Base-by-base conservation (phyloP, 140 eudicot genomes). In the Oenanthe javanica region DNA sequence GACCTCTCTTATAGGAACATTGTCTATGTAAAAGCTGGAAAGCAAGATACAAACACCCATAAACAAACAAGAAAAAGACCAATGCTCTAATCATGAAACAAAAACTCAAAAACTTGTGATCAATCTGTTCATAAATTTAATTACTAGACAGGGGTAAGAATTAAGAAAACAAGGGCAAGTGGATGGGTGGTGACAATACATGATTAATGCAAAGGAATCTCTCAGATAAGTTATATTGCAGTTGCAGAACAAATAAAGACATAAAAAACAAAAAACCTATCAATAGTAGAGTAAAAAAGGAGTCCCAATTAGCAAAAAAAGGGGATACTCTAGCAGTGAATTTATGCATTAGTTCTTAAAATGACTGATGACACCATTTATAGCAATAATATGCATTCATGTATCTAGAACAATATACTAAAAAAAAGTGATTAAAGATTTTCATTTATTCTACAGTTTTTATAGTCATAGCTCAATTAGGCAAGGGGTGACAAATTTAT, bases 21-120 rank as follows among this genome's bases (percentile, higher is more conserved):
- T 84, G 77, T 94, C 98, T 13, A 94, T 91, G 81, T 89, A 94
- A 88, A 94, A 94, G 86, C 98, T 94, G 91, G 83, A 84, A 64
- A 9, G 67, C n/a, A 90, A 40, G 63, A 77, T 13, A 43, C 73
- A 40, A 75, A 67, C 69, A 77, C 54, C 49, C 79, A 61, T 52
- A 82, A 54, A 82, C 47, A 16, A 84, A 78, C 27, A 66, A 78
- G 47, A 72, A 42, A 50, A 43, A n/a, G 72, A 72, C 76, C 77
- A 84, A 51, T n/a, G 59, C 79, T 36, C 23, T 12, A 31, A 66
- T 72, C 21, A 74, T 74, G 16, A 74, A 21, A 74, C 61, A 47
- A 25, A 74, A 47, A 49, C 25, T 6, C 14, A 1, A 43, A 7
- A 72, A 45, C 96, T 85, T 82, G 21, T 72, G 25, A 42, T 72